Conservation (phyloP, 257 asterid species). For the Eucommia ulmoides region DNA sequence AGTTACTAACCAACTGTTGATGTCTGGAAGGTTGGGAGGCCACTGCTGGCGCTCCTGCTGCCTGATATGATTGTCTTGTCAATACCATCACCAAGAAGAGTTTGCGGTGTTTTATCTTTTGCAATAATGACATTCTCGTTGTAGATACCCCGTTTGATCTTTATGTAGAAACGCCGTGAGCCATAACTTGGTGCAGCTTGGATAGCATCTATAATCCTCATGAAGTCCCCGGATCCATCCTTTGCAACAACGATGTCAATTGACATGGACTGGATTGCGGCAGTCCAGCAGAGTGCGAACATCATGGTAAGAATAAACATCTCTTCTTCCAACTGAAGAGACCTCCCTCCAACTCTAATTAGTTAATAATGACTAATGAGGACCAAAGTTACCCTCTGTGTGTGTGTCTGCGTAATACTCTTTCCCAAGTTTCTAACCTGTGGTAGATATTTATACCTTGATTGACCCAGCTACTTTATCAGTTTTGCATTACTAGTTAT, state of each 20-base stretch:
- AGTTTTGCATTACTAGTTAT: no score
- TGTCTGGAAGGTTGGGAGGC: constrained; percentile 90
- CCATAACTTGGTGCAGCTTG: constrained; percentile 33
- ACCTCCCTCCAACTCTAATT: no score
- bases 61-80: constrained; percentile 48
- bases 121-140: constrained; percentile 74
- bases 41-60: constrained; percentile 44
- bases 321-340: no score
- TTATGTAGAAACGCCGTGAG: constrained; percentile 25
- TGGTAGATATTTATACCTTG: no score
- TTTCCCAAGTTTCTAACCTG: no score
- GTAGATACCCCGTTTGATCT: constrained; percentile 34
- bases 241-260: not conserved
- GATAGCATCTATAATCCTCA: constrained; percentile 26
- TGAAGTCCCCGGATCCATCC: constrained; percentile 35
- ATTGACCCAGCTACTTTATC: no score
- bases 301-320: no score
- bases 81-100: constrained; percentile 71
- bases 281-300: no score
- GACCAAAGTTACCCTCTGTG: no score
- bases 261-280: no score
- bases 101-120: constrained; percentile 53
- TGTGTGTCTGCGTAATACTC: no score
- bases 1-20: constrained; percentile 94
- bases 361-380: no score